These are phyloP conservation scores for Paradendryphiella salina DNA, from an alignment of 2,329 filamentous ascomycete genomes.

Conservation along the genomic window DNA sequence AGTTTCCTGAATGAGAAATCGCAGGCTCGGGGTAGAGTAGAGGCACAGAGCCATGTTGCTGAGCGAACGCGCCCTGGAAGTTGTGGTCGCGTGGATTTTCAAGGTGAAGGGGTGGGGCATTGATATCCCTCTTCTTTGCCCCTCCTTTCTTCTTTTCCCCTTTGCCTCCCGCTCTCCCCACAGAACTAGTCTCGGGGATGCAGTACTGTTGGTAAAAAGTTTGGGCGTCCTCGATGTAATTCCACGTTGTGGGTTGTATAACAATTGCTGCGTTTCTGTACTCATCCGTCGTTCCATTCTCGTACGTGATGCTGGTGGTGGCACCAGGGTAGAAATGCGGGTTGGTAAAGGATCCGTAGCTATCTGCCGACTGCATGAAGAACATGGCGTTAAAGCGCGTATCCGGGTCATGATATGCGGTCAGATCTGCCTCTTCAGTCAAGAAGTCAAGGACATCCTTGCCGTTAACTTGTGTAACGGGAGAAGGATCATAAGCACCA, in stretches of 20 bases:
- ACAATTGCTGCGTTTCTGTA: constrained; percentile 40
- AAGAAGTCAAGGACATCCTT: constrained; percentile 43
- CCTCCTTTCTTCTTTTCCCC: neutral
- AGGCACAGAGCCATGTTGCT: constrained; percentile 31
- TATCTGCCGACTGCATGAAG: constrained; percentile 39
- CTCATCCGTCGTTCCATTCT: constrained; percentile 42
- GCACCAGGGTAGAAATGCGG: constrained; percentile 41
- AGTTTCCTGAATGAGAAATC: constrained; percentile 35
- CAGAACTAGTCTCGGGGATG: constrained; percentile 12
- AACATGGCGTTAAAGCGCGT: constrained; percentile 49
- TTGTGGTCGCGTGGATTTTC: constrained; percentile 38
- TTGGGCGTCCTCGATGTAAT: constrained; percentile 40
- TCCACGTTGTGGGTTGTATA: constrained; percentile 32
- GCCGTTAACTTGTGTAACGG: constrained; percentile 46
- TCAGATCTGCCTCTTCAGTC: constrained; percentile 34
- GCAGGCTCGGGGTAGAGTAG: constrained; percentile 45
- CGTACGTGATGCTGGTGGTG: constrained; percentile 37
- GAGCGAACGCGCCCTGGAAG: constrained; percentile 24
- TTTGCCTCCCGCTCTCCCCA: neutral
- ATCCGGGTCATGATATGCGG: constrained; percentile 48
- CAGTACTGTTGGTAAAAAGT: constrained; percentile 49
- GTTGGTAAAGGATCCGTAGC: constrained; percentile 36
- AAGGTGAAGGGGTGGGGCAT: constrained; percentile 31
- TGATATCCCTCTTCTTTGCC: constrained; percentile 32
- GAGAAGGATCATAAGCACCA: constrained; percentile 35